These are phyloP conservation scores for Phytophthora pseudosyringae DNA, from an alignment of 352 stramenopile genomes.

Conservation along the genomic window DNA sequence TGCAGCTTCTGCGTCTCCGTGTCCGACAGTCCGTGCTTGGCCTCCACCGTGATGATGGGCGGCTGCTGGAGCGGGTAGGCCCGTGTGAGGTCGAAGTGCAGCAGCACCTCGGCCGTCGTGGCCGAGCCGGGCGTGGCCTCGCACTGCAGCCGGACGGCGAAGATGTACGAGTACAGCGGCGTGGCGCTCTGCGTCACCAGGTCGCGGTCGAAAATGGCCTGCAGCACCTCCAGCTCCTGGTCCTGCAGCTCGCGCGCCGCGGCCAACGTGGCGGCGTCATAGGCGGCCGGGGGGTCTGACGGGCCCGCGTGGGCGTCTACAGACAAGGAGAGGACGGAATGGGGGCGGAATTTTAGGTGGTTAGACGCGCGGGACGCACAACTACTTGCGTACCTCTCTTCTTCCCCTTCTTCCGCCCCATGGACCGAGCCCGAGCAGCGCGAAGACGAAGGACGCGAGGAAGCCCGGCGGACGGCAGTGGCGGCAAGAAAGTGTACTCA, in stretches of 20 bases:
- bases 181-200: slow-evolving; percentile 73
- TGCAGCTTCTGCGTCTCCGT: slow-evolving; percentile 65
- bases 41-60: slow-evolving; percentile 75
- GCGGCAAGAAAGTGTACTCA: slow-evolving; percentile 6
- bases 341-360: slow-evolving; percentile 9
- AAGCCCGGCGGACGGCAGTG: not conserved
- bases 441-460: slow-evolving; percentile 3
- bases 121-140: slow-evolving; percentile 46
- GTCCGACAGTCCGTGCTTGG: slow-evolving; percentile 73
- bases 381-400: slow-evolving; percentile 52
- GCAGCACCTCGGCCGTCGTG: slow-evolving; percentile 64
- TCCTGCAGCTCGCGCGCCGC: slow-evolving; percentile 69
- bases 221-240: slow-evolving; percentile 83
- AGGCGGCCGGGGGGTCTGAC: slow-evolving; percentile 8
- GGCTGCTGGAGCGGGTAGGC: slow-evolving; percentile 71
- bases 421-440: slow-evolving; percentile 30
- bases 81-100: slow-evolving; percentile 79
- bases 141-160: slow-evolving; percentile 76
- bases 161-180: slow-evolving; percentile 85
- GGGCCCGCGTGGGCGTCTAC: slow-evolving; percentile 23
- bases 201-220: slow-evolving; percentile 85
- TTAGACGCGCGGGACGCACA: not conserved
- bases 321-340: not conserved
- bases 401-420: slow-evolving; percentile 84
- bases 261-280: slow-evolving; percentile 53